Evolutionary conservation across 2,329 filamentous ascomycete genomes (phyloP), one percentile per base, ranked within the genome.

Genomic region (Amauroascus niger): DNA sequence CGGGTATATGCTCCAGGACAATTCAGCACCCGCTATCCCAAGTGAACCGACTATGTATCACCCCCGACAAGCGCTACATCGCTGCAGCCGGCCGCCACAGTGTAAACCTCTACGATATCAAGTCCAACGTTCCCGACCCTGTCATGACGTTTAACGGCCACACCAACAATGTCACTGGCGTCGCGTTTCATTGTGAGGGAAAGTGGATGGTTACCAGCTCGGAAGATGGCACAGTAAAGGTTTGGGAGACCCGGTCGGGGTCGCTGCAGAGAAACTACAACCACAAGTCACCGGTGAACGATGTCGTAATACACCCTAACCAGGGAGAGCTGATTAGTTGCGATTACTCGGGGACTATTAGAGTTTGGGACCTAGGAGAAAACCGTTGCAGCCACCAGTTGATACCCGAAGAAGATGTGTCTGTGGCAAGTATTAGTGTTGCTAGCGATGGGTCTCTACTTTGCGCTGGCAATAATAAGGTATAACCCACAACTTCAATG

Each of bases 191-290:
- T 70, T 97, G 91, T 69, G 93, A 98, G 71, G 90, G 91, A 9
- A 98, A 98, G 74, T 98, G 93, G 93, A 96, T 98, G 87, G 93
- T 97, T 16, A 98, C 93, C 8, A 94, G 87, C 69, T 95, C 88
- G 45, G 93, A 98, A 71, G 93, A 98, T 66, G 88, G 90, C 63
- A 95, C 88, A 0, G 90, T 96, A 65, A 95, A 95, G 76, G 95
- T 96, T 59, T 96, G 90, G 90, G 91, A 96, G 68, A 95, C 89
- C 4, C 78, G 90, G 45, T 87, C 80, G 11, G 91, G 88, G 44
- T 83, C 80, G 55, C 82, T 97, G 52, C 93, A 98, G 72, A 82
- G 93, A 52, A 95, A 91, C 71, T 98, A 98, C 69, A 84, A 81
- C 61, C 93, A 98, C 68, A 87, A 86, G 51, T 84, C 83, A 32